These are phyloP conservation scores for Nemania sp. DNA, from an alignment of 2,329 filamentous ascomycete species.

Conservation along the genomic window DNA sequence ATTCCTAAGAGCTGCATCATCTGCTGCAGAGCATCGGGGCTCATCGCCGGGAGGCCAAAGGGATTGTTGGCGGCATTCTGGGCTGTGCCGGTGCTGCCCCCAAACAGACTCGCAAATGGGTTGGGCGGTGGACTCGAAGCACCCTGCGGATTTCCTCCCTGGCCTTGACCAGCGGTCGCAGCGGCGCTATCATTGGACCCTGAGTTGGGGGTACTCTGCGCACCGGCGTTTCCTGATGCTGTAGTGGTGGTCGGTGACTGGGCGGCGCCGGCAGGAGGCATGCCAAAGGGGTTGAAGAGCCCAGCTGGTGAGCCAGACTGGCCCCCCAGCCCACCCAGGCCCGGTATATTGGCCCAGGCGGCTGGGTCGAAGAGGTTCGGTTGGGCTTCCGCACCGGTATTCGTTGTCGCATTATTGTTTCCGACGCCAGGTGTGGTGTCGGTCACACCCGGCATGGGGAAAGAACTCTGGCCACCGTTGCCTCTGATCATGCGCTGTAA, in stretches of 20 bases:
- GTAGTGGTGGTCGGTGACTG: conserved; percentile 37
- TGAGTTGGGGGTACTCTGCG: conserved; percentile 8
- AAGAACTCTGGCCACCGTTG: conserved; percentile 58
- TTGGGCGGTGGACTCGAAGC: conserved; percentile 54
- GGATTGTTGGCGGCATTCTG: conserved; percentile 42
- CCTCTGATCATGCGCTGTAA: conserved; percentile 75
- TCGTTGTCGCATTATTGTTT: conserved; percentile 39
- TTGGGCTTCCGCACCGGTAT: conserved; percentile 36
- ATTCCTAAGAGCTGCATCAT: conserved; percentile 56
- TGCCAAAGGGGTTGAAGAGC: conserved; percentile 50
- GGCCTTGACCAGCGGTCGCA: conserved; percentile 34
- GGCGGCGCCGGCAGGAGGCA: conserved; percentile 6
- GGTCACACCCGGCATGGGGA: conserved; percentile 90
- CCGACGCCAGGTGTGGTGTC: conserved; percentile 73
- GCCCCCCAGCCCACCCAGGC: conserved; percentile 35
- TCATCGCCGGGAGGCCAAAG: conserved; percentile 51
- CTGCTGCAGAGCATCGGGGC: conserved; percentile 60
- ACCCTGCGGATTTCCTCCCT: conserved; percentile 34
- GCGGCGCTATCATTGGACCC: conserved; percentile 35
- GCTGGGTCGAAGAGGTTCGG: conserved; percentile 52
- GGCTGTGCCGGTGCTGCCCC: conserved; percentile 40
- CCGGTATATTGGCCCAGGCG: conserved; percentile 41
- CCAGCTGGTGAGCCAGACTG: conserved; percentile 43
- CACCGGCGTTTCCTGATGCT: conserved; percentile 29
- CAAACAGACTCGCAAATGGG: conserved; percentile 71